Evolutionary conservation across 2,329 filamentous ascomycete species (phyloP).

Genomic region (Cladobotryum mycophilum): DNA sequence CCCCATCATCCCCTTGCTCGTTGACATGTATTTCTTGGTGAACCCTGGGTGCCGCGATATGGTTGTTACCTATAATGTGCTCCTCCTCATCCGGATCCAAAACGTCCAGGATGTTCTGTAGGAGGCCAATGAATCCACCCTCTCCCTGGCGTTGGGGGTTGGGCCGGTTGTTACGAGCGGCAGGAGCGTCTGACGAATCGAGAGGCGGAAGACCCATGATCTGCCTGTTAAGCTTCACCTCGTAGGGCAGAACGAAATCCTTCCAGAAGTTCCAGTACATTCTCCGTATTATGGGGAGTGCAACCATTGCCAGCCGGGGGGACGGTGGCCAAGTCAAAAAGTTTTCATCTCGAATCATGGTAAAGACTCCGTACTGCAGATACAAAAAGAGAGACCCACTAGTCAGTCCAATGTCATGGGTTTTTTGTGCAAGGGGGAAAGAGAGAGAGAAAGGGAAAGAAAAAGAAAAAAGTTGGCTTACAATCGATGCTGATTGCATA

Average conservation of each 20-base stretch:
- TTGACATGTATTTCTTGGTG: conserved; percentile 3
- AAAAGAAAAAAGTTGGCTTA: conserved; percentile 27
- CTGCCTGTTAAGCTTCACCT: conserved; percentile 42
- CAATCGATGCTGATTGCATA: conserved; percentile 36
- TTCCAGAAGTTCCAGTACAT: conserved; percentile 43
- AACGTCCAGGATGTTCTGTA: conserved; percentile 32
- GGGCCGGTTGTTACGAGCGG: conserved; percentile 16
- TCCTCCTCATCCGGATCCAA: conserved; percentile 29
- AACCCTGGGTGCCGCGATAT: neutral
- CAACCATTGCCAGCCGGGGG: conserved; percentile 42
- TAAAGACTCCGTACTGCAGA: conserved; percentile 42
- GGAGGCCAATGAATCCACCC: conserved; percentile 29
- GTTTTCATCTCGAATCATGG: conserved; percentile 39
- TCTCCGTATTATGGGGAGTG: conserved; percentile 41
- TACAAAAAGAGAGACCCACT: neutral
- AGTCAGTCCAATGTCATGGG: neutral
- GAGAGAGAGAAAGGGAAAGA: neutral
- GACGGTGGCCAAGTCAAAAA: conserved; percentile 49
- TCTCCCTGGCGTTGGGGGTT: conserved; percentile 18
- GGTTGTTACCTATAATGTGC: conserved; percentile 7
- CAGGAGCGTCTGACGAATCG: conserved; percentile 19
- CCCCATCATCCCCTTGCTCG: conserved; percentile 13
- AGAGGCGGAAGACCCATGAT: conserved; percentile 35
- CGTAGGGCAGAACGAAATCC: conserved; percentile 39
- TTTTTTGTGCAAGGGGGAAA: neutral